phyloP scores from a whole-genome alignment of 2,329 filamentous ascomycete species.

The Xylaria arbuscula region DNA sequence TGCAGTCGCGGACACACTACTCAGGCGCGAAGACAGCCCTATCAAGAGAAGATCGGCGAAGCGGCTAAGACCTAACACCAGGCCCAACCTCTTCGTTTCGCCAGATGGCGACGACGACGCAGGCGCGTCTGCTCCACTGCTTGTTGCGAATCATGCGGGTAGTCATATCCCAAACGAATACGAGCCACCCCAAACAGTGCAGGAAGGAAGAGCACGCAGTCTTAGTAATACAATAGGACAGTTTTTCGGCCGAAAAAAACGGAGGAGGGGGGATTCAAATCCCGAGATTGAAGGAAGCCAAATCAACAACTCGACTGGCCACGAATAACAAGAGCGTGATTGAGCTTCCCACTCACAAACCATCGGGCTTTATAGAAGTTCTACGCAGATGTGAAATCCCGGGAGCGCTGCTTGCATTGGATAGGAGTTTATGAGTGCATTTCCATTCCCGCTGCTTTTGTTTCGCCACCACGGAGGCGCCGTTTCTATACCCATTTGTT shows the following conservation, averaged over 20 bases:
- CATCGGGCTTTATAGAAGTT: conserved; percentile 15
- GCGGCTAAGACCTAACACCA: conserved; percentile 61
- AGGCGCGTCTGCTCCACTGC: conserved; percentile 41
- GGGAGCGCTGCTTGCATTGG: conserved; percentile 44
- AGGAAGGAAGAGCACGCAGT: conserved; percentile 52
- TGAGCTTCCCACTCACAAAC: conserved; percentile 9
- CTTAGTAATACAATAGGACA: conserved; percentile 55
- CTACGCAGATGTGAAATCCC: conserved; percentile 12
- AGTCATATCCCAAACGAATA: conserved; percentile 41
- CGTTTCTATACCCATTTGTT: conserved; percentile 32
- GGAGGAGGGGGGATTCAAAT: conserved; percentile 45
- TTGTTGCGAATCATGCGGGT: conserved; percentile 35
- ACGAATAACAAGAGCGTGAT: conserved; percentile 23
- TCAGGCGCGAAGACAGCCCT: conserved; percentile 58
- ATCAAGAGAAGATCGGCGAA: conserved; percentile 57
- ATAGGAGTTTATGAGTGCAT: conserved; percentile 46
- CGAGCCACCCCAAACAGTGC: conserved; percentile 30
- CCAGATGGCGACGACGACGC: conserved; percentile 52
- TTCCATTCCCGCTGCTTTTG: conserved; percentile 24
- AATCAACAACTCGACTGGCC: conserved; percentile 25
- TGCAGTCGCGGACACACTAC: conserved; percentile 66
- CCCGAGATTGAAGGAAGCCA: conserved; percentile 42
- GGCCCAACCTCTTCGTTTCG: conserved; percentile 66
- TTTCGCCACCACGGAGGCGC: conserved; percentile 19
- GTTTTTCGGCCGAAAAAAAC: conserved; percentile 51